Evolutionary conservation across 1,284 basidiomycete species (phyloP), one percentile per base, ranked within the genome.

Genomic region (Ganoderma resinaceum): DNA sequence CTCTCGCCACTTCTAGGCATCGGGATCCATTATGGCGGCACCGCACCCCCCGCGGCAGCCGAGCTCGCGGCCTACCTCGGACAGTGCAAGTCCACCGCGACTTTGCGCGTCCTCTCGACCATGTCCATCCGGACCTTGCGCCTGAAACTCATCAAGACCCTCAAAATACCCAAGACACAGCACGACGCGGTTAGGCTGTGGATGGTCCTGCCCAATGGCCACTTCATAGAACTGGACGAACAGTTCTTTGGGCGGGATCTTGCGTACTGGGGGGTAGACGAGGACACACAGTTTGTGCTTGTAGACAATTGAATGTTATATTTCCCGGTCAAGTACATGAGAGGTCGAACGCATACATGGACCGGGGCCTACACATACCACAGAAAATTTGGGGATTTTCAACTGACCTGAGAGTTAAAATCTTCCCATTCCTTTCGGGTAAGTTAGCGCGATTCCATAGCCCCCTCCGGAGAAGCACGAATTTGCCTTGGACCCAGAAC

Each of bases 251-350:
- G 75, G 14, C 85, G 85, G 63, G 85, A 89, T 68, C 76, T 94
- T 61, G 86, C 83, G 64, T 93, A 92, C 91, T 86, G 90, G 76
- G 92, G 92, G 2, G 75, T 94, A 46, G 90, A 92, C 69, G 83
- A 87, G n/a, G 85, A 82, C 37, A 67, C 69, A 18, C 57, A 55
- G 7, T 69, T 72, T 37, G 59, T 72, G 23, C 35, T 72, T 0
- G 65, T 66, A 33, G 61, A 62, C 31, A 43, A 43, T 16, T 61
- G 60, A 59, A 55, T 42, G 23, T 38, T 65, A 23, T 57, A 60
- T 63, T 60, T 60, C 37, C 37, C 23, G n/a, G 37, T 23, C 59
- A 14, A 29, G 18, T 26, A 43, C 23, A 38, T 42, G 61, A 62
- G 29, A 40, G 42, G n/a, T 8, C n/a, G 20, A 20, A 26, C 40